These are phyloP conservation scores for Clavulina sp. DNA, from an alignment of 768 basidiomycete genomes.

Conservation along the genomic window DNA sequence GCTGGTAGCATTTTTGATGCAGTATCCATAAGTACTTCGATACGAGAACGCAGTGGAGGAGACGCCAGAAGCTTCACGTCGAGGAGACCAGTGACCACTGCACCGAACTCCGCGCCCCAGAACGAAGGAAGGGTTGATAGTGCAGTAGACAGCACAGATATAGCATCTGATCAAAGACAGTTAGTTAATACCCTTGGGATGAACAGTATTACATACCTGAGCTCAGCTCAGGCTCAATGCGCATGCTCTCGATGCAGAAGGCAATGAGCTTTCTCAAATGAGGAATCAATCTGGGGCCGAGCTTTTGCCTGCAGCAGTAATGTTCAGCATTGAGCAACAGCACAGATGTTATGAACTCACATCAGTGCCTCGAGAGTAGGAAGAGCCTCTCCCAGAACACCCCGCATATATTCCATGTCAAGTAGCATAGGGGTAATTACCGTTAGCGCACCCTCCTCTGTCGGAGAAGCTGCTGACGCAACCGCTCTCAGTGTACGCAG, in stretches of 20 bases:
- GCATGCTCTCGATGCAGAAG: conserved; percentile 27
- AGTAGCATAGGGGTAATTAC: conserved; percentile 43
- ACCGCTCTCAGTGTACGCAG: conserved; percentile 38
- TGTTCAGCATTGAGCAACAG: conserved; percentile 9
- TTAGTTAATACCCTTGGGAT: not conserved
- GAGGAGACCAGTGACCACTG: conserved; percentile 22
- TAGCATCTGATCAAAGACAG: conserved; percentile 21
- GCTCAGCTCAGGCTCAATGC: conserved; percentile 4
- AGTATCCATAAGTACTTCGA: conserved; percentile 7
- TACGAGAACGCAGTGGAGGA: not conserved
- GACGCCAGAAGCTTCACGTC: not conserved
- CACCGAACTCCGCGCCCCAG: conserved; percentile 47
- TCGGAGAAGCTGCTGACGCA: conserved; percentile 34
- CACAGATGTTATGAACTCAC: too few species aligned
- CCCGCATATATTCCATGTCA: too few species aligned
- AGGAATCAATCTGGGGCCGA: conserved; percentile 82
- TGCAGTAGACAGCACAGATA: conserved; percentile 43
- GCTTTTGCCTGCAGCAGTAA: conserved; percentile 32
- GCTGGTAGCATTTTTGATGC: conserved; percentile 7
- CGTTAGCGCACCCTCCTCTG: conserved; percentile 51
- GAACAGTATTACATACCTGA: not conserved
- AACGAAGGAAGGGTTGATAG: conserved; percentile 68
- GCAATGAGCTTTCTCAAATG: conserved; percentile 55
- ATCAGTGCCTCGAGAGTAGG: not conserved
- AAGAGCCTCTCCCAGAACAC: not conserved